Evolutionary conservation across 768 basidiomycete genomes (phyloP).

Genomic region (Calocera cornea): DNA sequence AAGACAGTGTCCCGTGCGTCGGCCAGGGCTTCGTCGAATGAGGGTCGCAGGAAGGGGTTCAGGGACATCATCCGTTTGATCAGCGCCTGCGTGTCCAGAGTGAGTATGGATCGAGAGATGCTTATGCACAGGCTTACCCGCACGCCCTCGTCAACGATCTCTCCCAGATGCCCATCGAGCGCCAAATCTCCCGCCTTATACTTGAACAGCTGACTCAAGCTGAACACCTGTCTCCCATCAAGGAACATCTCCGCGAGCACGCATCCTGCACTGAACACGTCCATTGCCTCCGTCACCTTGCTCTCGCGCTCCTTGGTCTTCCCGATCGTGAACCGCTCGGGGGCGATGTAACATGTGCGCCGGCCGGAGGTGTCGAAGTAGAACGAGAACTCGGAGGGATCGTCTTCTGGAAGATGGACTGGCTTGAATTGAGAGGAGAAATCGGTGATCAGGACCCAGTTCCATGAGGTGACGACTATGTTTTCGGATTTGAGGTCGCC

Average conservation of each 20-base stretch:
- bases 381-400: slow-evolving; percentile 94
- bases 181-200: slow-evolving; percentile 76
- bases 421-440: slow-evolving; percentile 88
- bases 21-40: slow-evolving; percentile 67
- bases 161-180: slow-evolving; percentile 53
- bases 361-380: slow-evolving; percentile 93
- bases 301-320: slow-evolving; percentile 64
- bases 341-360: slow-evolving; percentile 90
- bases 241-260: slow-evolving; percentile 92
- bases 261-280: slow-evolving; percentile 89
- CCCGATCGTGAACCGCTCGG: slow-evolving; percentile 82
- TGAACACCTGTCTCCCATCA: slow-evolving; percentile 87
- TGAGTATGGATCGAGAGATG: slow-evolving; percentile 16
- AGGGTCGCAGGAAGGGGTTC: slow-evolving; percentile 60
- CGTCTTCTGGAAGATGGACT: slow-evolving; percentile 85
- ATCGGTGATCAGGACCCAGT: slow-evolving; percentile 89
- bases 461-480: slow-evolving; percentile 89
- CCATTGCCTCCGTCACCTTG: slow-evolving; percentile 89
- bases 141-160: slow-evolving; percentile 70
- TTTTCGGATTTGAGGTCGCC: slow-evolving; percentile 98
- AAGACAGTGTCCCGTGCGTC: slow-evolving; percentile 58
- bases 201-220: slow-evolving; percentile 87
- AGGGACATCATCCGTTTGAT: slow-evolving; percentile 83
- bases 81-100: slow-evolving; percentile 44
- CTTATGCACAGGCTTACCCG: slow-evolving; percentile 39